A percentile compares a stretch with the other conserved stretches of the same genome.
These are phyloP conservation scores for Sporothrix mexicana DNA, from an alignment of 2,329 filamentous ascomycete genomes.

Conservation along the genomic window DNA sequence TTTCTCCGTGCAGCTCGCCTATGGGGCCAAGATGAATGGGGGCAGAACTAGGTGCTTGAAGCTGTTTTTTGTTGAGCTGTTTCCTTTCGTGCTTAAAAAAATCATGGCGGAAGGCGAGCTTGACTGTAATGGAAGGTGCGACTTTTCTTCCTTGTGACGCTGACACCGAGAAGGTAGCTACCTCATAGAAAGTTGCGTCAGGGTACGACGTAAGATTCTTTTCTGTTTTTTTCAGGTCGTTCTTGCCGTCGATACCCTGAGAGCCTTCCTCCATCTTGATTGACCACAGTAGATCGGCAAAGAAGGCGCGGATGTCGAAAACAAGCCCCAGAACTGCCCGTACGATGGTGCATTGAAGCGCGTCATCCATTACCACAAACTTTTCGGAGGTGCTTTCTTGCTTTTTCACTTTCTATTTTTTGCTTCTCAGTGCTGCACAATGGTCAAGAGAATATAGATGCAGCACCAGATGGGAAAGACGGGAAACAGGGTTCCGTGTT, in stretches of 20 bases:
- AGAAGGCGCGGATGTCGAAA: not conserved
- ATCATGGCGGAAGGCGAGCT: not conserved
- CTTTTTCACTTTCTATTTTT: not conserved
- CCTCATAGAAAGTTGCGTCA: not conserved
- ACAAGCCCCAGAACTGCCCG: not conserved
- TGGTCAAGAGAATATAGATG: not conserved
- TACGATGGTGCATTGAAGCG: not conserved
- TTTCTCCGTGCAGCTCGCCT: slow-evolving; percentile 1
- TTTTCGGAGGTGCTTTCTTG: slow-evolving; percentile 1
- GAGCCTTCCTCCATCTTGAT: not conserved
- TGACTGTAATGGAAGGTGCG: slow-evolving; percentile 20
- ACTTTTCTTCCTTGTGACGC: slow-evolving; percentile 20
- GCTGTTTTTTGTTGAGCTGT: slow-evolving; percentile 26
- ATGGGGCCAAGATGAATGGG: slow-evolving; percentile 3
- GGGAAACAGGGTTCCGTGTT: slow-evolving; percentile 20
- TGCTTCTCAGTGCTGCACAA: not conserved
- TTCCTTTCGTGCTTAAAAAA: not conserved
- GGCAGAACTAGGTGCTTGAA: slow-evolving; percentile 21
- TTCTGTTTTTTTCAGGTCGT: not conserved
- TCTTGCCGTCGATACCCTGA: slow-evolving; percentile 12
- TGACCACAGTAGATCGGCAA: not conserved
- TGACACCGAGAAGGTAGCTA: not conserved
- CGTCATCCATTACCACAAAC: not conserved
- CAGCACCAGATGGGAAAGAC: slow-evolving; percentile 4
- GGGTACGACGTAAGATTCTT: not conserved